These are phyloP conservation scores for Torrubiellomyces zombiae DNA, from an alignment of 2,329 filamentous ascomycete genomes.

Conservation along the genomic window DNA sequence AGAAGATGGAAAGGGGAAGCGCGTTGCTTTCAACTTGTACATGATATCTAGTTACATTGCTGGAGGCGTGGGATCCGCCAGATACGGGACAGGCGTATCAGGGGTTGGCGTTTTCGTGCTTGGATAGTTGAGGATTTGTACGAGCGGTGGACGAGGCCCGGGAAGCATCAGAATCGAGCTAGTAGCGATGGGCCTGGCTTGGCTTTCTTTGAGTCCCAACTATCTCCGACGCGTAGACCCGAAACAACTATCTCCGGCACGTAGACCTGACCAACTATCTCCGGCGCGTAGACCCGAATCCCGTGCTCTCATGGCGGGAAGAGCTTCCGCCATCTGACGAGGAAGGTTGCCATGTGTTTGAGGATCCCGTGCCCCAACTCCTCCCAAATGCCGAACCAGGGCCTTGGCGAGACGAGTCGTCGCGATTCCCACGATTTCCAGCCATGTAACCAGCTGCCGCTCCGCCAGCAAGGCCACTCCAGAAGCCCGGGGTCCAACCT, in stretches of 20 bases:
- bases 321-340: constrained; percentile 18
- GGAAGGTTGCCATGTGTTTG: constrained; percentile 11
- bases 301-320: constrained; percentile 48
- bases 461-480: constrained; percentile 50
- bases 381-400: constrained; percentile 13
- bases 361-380: constrained; percentile 8
- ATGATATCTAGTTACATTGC: constrained; percentile 6
- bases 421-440: constrained; percentile 27
- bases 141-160: too few species aligned
- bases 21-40: constrained; percentile 7
- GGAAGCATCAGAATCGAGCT: constrained; percentile 2
- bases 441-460: constrained; percentile 53
- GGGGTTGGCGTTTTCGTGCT: constrained; percentile 5
- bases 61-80: too few species aligned
- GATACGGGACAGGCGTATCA: not conserved
- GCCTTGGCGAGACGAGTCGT: constrained; percentile 11
- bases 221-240: too few species aligned
- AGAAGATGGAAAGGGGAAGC: constrained; percentile 4
- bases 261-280: too few species aligned
- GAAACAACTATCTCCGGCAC: too few species aligned
- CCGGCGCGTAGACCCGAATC: constrained; percentile 53
- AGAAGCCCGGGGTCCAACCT: constrained; percentile 58
- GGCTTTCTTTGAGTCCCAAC: not conserved
- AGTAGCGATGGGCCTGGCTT: too few species aligned
- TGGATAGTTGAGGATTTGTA: constrained; percentile 6